phyloP scores from a whole-genome alignment of 129 eudicot species.

The sunflower (Helianthus annuus) region HanXRQr2.0-SUNRISE NC_035441.2:180452655-180453154 shows the following conservation, averaged over 20 bases:
- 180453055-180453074: too few species aligned
- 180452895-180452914: constrained; percentile 12
- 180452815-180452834: not conserved
- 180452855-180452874: not conserved
- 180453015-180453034: too few species aligned
- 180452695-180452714: too few species aligned
- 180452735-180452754: constrained; percentile 87
- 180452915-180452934: constrained; percentile 26
- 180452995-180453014: not conserved
- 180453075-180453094: too few species aligned
- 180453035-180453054: too few species aligned
- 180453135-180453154: too few species aligned
- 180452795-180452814: constrained; percentile 29
- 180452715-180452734: not conserved
- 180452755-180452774: constrained; percentile 61
- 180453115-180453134: too few species aligned
- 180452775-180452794: constrained; percentile 35
- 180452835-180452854: too few species aligned
- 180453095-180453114: too few species aligned
- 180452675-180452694: too few species aligned
- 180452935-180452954: constrained; percentile 16
- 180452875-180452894: not conserved
- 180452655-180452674: too few species aligned
- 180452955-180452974: constrained; percentile 15
- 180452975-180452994: constrained; percentile 16